Conservation (phyloP, 768 basidiomycete genomes). For the Russula compacta region DNA sequence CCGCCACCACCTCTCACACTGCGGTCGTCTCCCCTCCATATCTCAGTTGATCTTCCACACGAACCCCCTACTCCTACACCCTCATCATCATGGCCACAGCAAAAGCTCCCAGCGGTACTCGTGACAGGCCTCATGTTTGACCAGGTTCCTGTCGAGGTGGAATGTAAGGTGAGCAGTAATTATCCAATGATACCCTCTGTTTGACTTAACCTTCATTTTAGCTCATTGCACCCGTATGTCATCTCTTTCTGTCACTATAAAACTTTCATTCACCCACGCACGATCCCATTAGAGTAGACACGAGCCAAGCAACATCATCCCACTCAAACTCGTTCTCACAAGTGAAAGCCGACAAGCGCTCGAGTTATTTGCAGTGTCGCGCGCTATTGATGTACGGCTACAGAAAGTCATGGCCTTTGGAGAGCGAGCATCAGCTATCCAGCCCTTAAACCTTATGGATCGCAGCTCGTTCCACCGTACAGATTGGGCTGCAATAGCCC, state of each 20-base stretch:
- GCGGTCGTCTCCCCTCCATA: neutral
- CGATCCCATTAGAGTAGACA: neutral
- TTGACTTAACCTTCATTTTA: neutral
- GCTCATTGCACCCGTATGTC: slow-evolving; percentile 5
- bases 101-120: neutral
- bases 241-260: neutral
- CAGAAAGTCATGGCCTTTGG: slow-evolving; percentile 13
- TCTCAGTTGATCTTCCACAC: neutral
- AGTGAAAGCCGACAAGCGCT: neutral
- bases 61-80: neutral
- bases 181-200: neutral
- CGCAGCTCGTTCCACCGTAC: neutral
- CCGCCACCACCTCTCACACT: neutral
- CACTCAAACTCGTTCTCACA: slow-evolving; percentile 7
- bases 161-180: slow-evolving; percentile 7
- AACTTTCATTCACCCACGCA: neutral
- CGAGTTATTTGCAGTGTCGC: slow-evolving; percentile 2
- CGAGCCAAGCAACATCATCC: neutral
- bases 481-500: slow-evolving; percentile 2
- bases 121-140: slow-evolving; percentile 5
- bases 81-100: neutral
- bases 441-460: neutral
- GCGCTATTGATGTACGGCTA: slow-evolving; percentile 10
- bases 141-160: neutral
- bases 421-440: neutral